These are phyloP conservation scores for Serendipita sp. DNA, from an alignment of 768 basidiomycete species.

Conservation along the genomic window DNA sequence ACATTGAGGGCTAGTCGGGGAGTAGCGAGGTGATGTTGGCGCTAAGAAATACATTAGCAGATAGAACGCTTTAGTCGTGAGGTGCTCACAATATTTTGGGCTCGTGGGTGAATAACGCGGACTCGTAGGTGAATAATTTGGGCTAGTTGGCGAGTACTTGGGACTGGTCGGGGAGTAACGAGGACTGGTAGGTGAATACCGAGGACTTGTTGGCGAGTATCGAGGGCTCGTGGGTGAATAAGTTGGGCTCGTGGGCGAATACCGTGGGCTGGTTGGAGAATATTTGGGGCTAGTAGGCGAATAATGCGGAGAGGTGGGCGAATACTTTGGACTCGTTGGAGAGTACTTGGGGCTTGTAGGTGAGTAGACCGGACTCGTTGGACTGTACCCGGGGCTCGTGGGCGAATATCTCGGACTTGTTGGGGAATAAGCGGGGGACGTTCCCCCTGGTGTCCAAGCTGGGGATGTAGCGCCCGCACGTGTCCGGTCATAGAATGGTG, in stretches of 20 bases:
- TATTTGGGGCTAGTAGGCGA: conserved; percentile 63
- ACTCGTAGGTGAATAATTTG: conserved; percentile 79
- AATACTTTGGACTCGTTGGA: conserved; percentile 40
- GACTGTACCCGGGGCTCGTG: conserved; percentile 15
- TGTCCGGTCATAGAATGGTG: conserved; percentile 61
- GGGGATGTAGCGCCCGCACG: conserved; percentile 25
- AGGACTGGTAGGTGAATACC: conserved; percentile 72
- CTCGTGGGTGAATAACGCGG: conserved; percentile 81
- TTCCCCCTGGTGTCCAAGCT: conserved; percentile 19
- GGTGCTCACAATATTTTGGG: conserved; percentile 23
- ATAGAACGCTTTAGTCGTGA: not conserved
- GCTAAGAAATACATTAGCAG: conserved; percentile 41
- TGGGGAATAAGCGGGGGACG: conserved; percentile 20
- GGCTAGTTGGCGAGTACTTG: conserved; percentile 75
- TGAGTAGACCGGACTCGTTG: conserved; percentile 12
- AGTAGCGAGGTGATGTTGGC: conserved; percentile 45
- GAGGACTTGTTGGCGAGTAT: conserved; percentile 72
- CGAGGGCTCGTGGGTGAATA: conserved; percentile 54
- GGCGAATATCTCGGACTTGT: conserved; percentile 20
- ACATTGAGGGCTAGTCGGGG: conserved; percentile 29
- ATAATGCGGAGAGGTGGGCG: conserved; percentile 15
- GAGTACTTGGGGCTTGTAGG: conserved; percentile 75
- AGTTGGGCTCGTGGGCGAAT: conserved; percentile 20
- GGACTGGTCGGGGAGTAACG: conserved; percentile 78
- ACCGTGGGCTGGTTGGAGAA: conserved; percentile 48